A percentile compares a stretch with the other conserved stretches of the same genome.
Evolutionary conservation across 2,329 filamentous ascomycete genomes (phyloP).

Genomic region (Colletotrichum endophyticum): DNA sequence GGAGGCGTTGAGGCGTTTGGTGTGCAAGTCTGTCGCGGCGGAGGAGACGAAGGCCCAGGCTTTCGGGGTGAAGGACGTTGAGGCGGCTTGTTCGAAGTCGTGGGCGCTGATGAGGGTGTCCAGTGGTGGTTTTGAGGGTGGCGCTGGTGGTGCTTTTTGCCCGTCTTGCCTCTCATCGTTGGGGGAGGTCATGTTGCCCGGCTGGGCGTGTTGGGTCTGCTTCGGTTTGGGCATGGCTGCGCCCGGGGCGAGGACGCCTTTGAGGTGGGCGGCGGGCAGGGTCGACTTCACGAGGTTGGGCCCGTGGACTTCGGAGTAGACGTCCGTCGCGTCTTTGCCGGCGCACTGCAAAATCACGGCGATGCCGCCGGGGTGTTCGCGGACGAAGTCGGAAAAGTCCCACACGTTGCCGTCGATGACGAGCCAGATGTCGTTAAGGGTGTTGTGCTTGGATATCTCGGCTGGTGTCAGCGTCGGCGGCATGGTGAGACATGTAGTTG

Average conservation of each 20-base stretch:
- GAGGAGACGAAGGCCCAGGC: constrained; percentile 75
- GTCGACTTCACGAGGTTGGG: constrained; percentile 43
- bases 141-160: background rate
- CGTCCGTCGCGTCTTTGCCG: constrained; percentile 57
- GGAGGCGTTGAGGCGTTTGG: constrained; percentile 59
- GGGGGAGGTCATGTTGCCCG: constrained; percentile 26
- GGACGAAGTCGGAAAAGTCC: constrained; percentile 69
- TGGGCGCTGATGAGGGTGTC: constrained; percentile 60
- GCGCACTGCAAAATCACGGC: constrained; percentile 54
- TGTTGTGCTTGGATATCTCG: constrained; percentile 51
- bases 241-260: constrained; percentile 45
- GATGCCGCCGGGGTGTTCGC: constrained; percentile 38
- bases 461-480: constrained; percentile 37
- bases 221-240: background rate
- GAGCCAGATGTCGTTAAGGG: constrained; percentile 63
- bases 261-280: constrained; percentile 48
- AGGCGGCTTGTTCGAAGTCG: constrained; percentile 65
- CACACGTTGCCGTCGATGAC: constrained; percentile 70
- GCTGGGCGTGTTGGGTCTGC: constrained; percentile 25
- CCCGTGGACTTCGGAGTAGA: constrained; percentile 57
- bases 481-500: background rate
- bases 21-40: constrained; percentile 65
- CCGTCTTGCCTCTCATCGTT: background rate
- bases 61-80: constrained; percentile 60
- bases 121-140: constrained; percentile 48